Conservation (phyloP, 2,329 filamentous ascomycete species). For the Septoria linicola region DNA sequence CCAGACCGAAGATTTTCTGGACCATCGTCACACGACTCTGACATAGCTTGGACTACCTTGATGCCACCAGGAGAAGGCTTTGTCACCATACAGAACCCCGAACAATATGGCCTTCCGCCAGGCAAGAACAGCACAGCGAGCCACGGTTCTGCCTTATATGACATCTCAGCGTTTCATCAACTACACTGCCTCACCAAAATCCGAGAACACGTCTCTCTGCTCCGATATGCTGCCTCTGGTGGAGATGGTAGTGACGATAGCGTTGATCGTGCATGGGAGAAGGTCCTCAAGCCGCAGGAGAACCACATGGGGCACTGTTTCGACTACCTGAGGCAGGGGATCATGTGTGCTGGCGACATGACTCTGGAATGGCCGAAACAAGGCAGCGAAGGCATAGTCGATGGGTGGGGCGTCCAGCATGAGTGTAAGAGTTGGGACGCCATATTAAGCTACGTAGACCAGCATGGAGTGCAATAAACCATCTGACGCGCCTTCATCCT, state of each 20-base stretch:
- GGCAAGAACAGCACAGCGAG: slow-evolving; percentile 28
- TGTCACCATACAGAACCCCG: slow-evolving; percentile 30
- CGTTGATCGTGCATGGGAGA: slow-evolving; percentile 17
- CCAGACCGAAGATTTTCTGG: slow-evolving; percentile 29
- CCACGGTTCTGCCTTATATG: slow-evolving; percentile 33
- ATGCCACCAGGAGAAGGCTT: slow-evolving; percentile 37
- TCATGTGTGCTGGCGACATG: slow-evolving; percentile 34
- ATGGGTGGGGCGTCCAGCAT: slow-evolving; percentile 37
- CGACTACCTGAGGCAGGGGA: slow-evolving; percentile 33
- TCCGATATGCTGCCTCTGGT: slow-evolving; percentile 19
- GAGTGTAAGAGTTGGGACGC: slow-evolving; percentile 33
- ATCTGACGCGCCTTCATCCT: no score
- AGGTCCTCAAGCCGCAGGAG: slow-evolving; percentile 27
- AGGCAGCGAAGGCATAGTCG: slow-evolving; percentile 34
- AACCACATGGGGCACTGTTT: slow-evolving; percentile 34
- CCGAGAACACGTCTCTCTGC: slow-evolving; percentile 63
- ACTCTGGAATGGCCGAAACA: slow-evolving; percentile 35
- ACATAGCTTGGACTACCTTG: slow-evolving; percentile 33
- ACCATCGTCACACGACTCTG: slow-evolving; percentile 22
- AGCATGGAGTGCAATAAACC: no score
- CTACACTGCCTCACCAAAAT: slow-evolving; percentile 38
- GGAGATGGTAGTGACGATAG: slow-evolving; percentile 13
- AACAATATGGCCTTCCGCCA: slow-evolving; percentile 29
- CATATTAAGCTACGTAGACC: background rate
- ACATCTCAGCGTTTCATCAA: slow-evolving; percentile 39